Conservation (phyloP, 2,329 filamentous ascomycete species). For the Bertia moriformis region DNA sequence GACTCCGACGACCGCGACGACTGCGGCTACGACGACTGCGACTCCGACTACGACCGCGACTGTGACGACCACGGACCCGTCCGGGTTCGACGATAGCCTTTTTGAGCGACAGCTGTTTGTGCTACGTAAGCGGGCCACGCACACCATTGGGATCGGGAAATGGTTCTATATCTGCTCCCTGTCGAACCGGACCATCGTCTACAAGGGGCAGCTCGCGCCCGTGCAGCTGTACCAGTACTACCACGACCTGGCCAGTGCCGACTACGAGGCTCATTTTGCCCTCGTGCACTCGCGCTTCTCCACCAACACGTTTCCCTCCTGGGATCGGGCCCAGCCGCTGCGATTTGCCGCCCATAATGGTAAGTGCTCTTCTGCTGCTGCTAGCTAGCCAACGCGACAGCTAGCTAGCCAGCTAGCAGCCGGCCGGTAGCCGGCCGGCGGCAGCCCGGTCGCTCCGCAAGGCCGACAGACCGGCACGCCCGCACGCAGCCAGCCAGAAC, state of each 20-base stretch:
- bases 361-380: too few relatives aligned
- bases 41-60: too few relatives aligned
- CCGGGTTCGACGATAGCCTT: constrained; percentile 66
- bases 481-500: too few relatives aligned
- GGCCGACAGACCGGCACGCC: too few relatives aligned
- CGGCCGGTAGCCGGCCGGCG: too few relatives aligned
- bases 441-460: too few relatives aligned
- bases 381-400: too few relatives aligned
- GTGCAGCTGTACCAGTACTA: constrained; percentile 97
- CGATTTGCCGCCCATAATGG: constrained; percentile 97
- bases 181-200: constrained; percentile 96
- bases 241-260: constrained; percentile 88
- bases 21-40: too few relatives aligned
- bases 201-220: constrained; percentile 91
- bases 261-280: constrained; percentile 94
- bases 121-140: constrained; percentile 82
- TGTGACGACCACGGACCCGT: constrained; percentile 60
- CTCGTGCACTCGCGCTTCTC: constrained; percentile 95
- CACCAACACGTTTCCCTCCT: constrained; percentile 95
- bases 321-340: constrained; percentile 91
- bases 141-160: constrained; percentile 88
- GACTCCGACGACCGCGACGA: too few relatives aligned
- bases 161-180: constrained; percentile 98
- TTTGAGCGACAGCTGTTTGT: constrained; percentile 92
- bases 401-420: too few relatives aligned